Evolutionary conservation across 2,329 filamentous ascomycete species (phyloP), one percentile per base, ranked within the genome.

Genomic region (Pestalotiopsis fici): DNA sequence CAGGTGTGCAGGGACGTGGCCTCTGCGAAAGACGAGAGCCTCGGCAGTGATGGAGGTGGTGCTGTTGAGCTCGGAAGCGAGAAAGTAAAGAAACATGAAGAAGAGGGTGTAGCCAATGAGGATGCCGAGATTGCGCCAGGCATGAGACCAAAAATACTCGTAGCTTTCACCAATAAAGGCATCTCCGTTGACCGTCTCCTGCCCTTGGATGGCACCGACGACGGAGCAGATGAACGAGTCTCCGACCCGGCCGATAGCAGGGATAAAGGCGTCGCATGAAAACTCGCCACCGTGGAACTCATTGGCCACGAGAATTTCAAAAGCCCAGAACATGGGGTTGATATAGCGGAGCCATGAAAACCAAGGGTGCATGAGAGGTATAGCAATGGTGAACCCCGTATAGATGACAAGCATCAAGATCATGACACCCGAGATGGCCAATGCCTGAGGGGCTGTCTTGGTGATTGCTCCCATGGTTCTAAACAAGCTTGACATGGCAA

Each of bases 401-500:
- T 85, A 85, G 27, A 84, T 89, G 72, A 90, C 83, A 3, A 92
- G 83, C 15, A 86, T 85, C 21, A 92, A 75, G 12, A 91, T 86
- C 69, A 89, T 71, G 0, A 89, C 78, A 25, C 85, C 85, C 0
- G 86, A 81, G 2, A 85, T 74, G 0, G 82, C 81, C 81, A 89
- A 84, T 2, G 87, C 86, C 69, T 89, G 86, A 0, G 87, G 85
- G 0, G 90, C 81, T 0, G 91, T 93, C 64, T 88, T 86, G 1
- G 93, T 94, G 1, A 91, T 78, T 0, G 91, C 88, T 0, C 89
- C 92, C 73, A 95, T 88, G 0, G 89, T 92, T 28, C 92, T 85
- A 82, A 95, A 95, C 54, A 94, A 83, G 78, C 91, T 92, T 47
- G 87, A 91, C 90, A 95, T 94, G 70, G 89, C 86, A 71, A 95